Percentiles rank a stretch among this genome's conserved stretches.
Conservation (phyloP, 2,329 filamentous ascomycete genomes). For the Cladosporium austrohemisphaericum region DNA sequence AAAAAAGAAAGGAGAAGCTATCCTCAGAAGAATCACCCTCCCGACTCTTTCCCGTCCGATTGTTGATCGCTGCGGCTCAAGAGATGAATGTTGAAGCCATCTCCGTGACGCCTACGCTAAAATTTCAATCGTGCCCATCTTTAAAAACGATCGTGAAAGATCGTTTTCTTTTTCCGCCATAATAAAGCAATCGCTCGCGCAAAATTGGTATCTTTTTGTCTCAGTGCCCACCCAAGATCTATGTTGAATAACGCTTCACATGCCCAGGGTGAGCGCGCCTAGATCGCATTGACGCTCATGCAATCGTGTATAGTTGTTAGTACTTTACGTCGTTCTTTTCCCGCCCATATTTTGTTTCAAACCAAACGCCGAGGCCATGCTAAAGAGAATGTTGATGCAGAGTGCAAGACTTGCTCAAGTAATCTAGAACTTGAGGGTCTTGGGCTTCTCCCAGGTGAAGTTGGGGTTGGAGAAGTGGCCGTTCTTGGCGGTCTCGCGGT, state of each 20-base stretch:
- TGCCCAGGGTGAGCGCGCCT: slow-evolving; percentile 16
- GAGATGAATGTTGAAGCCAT: slow-evolving; percentile 26
- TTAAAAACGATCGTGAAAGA: not conserved
- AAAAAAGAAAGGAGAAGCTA: not conserved
- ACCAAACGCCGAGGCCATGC: slow-evolving; percentile 11
- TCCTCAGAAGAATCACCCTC: not conserved
- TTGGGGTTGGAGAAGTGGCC: slow-evolving; percentile 98
- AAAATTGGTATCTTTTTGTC: slow-evolving; percentile 21
- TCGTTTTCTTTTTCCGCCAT: slow-evolving; percentile 15
- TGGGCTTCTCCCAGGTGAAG: slow-evolving; percentile 98
- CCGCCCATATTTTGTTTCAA: not conserved
- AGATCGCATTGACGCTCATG: slow-evolving; percentile 15
- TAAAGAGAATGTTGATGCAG: slow-evolving; percentile 8
- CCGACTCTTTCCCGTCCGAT: not conserved
- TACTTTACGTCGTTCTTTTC: slow-evolving; percentile 12
- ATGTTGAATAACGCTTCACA: slow-evolving; percentile 25
- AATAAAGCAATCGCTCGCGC: slow-evolving; percentile 3
- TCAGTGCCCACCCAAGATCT: slow-evolving; percentile 23
- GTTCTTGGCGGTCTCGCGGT: slow-evolving; percentile 98
- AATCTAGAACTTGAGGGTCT: slow-evolving; percentile 82
- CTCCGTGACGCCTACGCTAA: slow-evolving; percentile 27
- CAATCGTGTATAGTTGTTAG: slow-evolving; percentile 14
- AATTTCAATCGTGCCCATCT: slow-evolving; percentile 15
- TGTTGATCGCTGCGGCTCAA: slow-evolving; percentile 11
- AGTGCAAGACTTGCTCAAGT: not conserved